Percentiles rank a stretch among this genome's conserved stretches.
These are phyloP conservation scores for Apiospora malaysiana DNA, from an alignment of 2,329 filamentous ascomycete genomes.

Conservation along the genomic window DNA sequence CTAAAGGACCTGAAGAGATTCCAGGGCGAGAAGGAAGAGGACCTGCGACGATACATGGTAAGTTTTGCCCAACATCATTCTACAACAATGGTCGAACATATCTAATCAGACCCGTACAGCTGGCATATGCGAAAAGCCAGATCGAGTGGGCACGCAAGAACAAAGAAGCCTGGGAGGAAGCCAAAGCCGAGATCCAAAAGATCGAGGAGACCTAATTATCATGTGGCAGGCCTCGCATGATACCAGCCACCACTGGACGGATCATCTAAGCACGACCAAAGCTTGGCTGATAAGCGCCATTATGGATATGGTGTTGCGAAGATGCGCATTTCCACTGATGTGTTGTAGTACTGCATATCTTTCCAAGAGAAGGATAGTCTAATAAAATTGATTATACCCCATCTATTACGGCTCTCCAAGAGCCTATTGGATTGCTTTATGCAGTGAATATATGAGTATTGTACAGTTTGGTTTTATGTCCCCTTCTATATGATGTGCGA, in stretches of 20 bases:
- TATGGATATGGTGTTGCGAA: slow-evolving; percentile 8
- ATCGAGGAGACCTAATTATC: slow-evolving; percentile 68
- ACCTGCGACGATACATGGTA: slow-evolving; percentile 95
- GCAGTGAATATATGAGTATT: neutral
- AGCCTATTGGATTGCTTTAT: neutral
- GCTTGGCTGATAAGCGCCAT: neutral
- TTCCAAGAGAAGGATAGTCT: neutral
- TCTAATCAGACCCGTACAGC: slow-evolving; percentile 54
- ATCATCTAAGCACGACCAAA: neutral
- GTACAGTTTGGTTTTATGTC: neutral
- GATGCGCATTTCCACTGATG: neutral
- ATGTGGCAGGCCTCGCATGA: neutral
- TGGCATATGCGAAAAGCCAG: slow-evolving; percentile 90
- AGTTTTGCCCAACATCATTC: slow-evolving; percentile 41
- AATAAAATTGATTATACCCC: slow-evolving; percentile 15
- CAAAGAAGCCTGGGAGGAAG: slow-evolving; percentile 91
- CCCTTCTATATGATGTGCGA: neutral
- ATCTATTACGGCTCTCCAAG: neutral
- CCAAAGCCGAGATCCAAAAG: slow-evolving; percentile 84
- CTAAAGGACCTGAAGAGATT: slow-evolving; percentile 91
- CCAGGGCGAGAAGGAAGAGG: slow-evolving; percentile 94
- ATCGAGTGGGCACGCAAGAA: slow-evolving; percentile 94
- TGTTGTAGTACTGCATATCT: slow-evolving; percentile 12
- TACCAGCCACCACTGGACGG: neutral
- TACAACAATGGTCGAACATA: slow-evolving; percentile 22